Percentiles rank a stretch among this genome's conserved stretches.
Evolutionary conservation across 2,329 filamentous ascomycete species (phyloP).

Genomic region (Penicillium fuscoglaucum): DNA sequence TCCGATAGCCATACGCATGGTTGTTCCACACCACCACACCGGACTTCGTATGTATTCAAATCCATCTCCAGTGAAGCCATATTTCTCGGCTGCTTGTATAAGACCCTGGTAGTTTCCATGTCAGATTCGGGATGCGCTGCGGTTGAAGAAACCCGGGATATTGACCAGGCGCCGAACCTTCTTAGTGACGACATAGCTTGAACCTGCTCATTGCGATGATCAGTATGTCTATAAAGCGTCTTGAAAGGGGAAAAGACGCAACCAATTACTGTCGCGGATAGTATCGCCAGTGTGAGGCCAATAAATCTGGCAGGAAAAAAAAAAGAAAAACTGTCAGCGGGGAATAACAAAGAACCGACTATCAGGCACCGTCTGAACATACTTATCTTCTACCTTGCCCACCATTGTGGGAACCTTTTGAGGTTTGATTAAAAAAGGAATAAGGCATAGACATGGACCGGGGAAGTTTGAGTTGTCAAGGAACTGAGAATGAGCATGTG

Average conservation of each 20-base stretch:
- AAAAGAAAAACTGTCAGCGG: not conserved
- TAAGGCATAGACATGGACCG: not conserved
- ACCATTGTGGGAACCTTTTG: not conserved
- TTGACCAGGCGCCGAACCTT: not conserved
- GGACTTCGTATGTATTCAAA: slow-evolving; percentile 84
- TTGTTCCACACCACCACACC: slow-evolving; percentile 92
- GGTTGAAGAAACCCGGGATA: not conserved
- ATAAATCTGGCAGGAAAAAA: not conserved
- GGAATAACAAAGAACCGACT: not conserved
- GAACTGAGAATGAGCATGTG: not conserved
- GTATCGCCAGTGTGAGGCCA: not conserved
- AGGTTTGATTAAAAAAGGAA: not conserved
- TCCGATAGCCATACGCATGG: slow-evolving; percentile 62
- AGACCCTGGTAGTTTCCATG: slow-evolving; percentile 64
- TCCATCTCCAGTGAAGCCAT: slow-evolving; percentile 95
- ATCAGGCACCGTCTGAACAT: not conserved
- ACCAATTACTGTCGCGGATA: not conserved
- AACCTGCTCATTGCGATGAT: not conserved
- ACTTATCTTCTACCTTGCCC: not conserved
- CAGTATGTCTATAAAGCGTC: not conserved
- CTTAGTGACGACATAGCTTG: not conserved
- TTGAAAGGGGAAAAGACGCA: not conserved
- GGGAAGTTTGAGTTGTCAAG: not conserved
- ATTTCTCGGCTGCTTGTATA: slow-evolving; percentile 82
- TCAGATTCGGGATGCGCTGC: slow-evolving; percentile 17